A percentile compares a stretch with the other conserved stretches of the same genome.
phyloP scores from a whole-genome alignment of 2,329 filamentous ascomycete species.

The Claviceps paspali region DNA sequence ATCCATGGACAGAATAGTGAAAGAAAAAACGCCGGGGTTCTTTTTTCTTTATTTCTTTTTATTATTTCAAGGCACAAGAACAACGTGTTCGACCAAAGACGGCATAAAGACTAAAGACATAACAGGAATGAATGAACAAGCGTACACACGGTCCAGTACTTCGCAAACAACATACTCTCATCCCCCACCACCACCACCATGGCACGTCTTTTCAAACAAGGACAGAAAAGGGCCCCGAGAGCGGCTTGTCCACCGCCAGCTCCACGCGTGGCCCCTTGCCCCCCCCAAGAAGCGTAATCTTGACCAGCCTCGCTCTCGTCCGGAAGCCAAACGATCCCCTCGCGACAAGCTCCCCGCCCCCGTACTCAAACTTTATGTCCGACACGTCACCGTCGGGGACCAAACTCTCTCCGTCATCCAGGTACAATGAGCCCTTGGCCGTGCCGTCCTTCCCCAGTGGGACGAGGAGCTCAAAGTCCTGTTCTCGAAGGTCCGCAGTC shows the following conservation, averaged over 20 bases:
- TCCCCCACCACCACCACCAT: no score
- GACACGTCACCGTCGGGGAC: background rate
- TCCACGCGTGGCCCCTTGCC: background rate
- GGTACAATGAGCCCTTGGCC: slow-evolving; percentile 50
- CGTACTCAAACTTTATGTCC: slow-evolving; percentile 35
- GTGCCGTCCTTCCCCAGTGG: slow-evolving; percentile 45
- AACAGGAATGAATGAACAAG: no score
- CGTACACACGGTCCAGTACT: no score
- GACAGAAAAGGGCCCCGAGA: background rate
- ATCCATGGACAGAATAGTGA: no score
- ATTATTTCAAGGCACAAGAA: no score
- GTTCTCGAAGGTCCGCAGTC: slow-evolving; percentile 42
- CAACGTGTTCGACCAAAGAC: no score
- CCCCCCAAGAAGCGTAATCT: background rate
- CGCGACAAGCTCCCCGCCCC: slow-evolving; percentile 33
- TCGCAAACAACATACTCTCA: no score
- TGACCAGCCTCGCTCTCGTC: slow-evolving; percentile 1
- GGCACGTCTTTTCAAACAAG: no score
- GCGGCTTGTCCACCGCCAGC: slow-evolving; percentile 1
- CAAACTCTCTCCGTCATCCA: slow-evolving; percentile 59
- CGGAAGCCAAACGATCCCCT: slow-evolving; percentile 6
- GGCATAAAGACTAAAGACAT: no score
- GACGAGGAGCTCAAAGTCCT: slow-evolving; percentile 54
- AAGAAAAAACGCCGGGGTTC: no score
- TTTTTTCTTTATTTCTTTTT: no score